phyloP scores from a whole-genome alignment of 1,139 yeast genomes.

The Kodamaea plutei region DNA sequence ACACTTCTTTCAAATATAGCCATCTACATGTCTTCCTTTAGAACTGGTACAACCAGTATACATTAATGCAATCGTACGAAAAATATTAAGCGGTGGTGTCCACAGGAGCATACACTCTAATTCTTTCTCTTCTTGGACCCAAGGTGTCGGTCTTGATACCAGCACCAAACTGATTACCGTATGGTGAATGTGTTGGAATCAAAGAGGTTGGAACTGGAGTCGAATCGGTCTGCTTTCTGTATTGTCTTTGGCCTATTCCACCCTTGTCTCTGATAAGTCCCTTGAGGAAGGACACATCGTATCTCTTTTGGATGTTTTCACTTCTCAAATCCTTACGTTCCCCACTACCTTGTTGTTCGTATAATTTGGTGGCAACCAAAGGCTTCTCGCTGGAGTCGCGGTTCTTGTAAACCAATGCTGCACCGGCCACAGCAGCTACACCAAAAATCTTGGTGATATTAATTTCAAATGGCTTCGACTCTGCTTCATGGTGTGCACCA shows the following conservation, averaged over 20 bases:
- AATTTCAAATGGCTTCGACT: constrained; percentile 34
- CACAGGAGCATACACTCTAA: constrained; percentile 39
- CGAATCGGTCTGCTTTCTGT: constrained; percentile 31
- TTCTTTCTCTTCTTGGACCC: constrained; percentile 47
- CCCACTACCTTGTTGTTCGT: constrained; percentile 29
- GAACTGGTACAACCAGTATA: constrained; percentile 2
- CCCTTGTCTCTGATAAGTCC: constrained; percentile 46
- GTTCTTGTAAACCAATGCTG: constrained; percentile 36
- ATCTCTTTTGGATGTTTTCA: constrained; percentile 35
- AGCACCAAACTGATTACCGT: constrained; percentile 41
- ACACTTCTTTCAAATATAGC: too few relatives aligned
- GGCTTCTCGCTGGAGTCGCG: constrained; percentile 36
- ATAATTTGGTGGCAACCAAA: constrained; percentile 36
- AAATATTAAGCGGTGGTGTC: constrained; percentile 7
- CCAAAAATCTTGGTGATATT: constrained; percentile 41
- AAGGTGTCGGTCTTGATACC: constrained; percentile 43
- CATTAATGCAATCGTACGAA: constrained; percentile 3
- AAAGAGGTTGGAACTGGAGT: constrained; percentile 30
- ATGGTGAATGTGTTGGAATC: constrained; percentile 44
- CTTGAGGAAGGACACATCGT: constrained; percentile 41
- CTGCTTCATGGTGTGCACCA: constrained; percentile 25
- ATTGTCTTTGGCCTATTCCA: constrained; percentile 44
- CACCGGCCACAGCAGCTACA: constrained; percentile 39
- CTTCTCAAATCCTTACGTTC: constrained; percentile 36
- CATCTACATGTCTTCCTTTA: too few relatives aligned